Percentiles rank a stretch among this genome's conserved stretches.
Conservation (phyloP, 148 eudicot species). For the Rhododendron mucronatum region DNA sequence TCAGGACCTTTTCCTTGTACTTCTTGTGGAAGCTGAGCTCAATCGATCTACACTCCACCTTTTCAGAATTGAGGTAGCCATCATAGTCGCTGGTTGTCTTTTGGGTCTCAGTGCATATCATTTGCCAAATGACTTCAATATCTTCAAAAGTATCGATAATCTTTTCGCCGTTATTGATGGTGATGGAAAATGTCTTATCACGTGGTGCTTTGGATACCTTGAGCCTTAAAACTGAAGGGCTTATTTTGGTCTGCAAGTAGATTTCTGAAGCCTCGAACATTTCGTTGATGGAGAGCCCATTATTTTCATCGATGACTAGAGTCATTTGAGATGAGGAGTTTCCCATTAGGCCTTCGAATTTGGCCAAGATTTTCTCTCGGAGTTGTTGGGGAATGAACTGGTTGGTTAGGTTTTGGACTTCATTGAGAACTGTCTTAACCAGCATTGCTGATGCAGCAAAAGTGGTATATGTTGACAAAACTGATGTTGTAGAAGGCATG, state of each 20-base stretch:
- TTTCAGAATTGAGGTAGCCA: not conserved
- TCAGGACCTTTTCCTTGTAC: constrained; percentile 24
- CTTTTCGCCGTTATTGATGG: constrained; percentile 31
- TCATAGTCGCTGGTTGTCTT: not conserved
- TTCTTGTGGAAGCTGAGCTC: constrained; percentile 26
- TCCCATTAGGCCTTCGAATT: constrained; percentile 12
- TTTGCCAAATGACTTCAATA: constrained; percentile 30
- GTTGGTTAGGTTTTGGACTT: not conserved
- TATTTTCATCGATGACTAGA: not conserved
- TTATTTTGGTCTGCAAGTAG: constrained; percentile 23
- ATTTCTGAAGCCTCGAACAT: constrained; percentile 43
- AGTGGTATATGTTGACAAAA: not conserved
- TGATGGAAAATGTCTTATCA: not conserved
- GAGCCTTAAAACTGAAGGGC: constrained; percentile 18
- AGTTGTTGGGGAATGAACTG: constrained; percentile 2
- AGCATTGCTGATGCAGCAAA: constrained; percentile 18
- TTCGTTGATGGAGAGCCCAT: constrained; percentile 21
- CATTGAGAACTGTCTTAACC: not conserved
- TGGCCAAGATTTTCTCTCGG: constrained; percentile 16
- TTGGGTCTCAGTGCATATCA: not conserved
- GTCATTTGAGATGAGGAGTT: constrained; percentile 4
- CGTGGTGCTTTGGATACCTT: constrained; percentile 17
- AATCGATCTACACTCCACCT: constrained; percentile 13
- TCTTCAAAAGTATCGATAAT: constrained; percentile 28
- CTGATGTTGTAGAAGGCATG: not conserved